Evolutionary conservation across 2,329 filamentous ascomycete species (phyloP), one percentile per base, ranked within the genome.

Genomic region (Sporothrix luriei): DNA sequence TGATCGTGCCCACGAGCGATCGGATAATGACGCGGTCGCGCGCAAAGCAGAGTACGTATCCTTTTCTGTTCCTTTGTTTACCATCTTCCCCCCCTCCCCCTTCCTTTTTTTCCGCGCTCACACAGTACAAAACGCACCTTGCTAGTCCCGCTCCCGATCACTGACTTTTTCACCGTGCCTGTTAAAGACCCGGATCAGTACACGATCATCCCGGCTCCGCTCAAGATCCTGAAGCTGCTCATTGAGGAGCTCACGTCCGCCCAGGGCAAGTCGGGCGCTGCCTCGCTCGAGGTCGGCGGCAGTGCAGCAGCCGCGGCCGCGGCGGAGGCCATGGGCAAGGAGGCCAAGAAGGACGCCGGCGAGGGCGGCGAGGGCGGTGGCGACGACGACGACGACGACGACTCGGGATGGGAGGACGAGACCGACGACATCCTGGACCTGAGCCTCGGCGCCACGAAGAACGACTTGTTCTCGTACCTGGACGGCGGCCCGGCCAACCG

Each of bases 161-260:
- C 61, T 70, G 68, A 73, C 71, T 64, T 70, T 70, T 69, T 68
- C 40, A 78, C 80, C 74, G 79, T 75, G 19, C 69, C 62, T 48
- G 40, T 61, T 70, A 51, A 76, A 91, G 89, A 94, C 77, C 95
- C 95, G 19, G 94, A 97, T 77, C 90, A 91, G 78, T 98, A 90
- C 82, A 97, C 93, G 6, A 88, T 91, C 71, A 88, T 99, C 70
- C 88, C 94, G 0, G 94, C 94, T 0, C 90, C 92, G 1, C 85
- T 99, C 76, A 99, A 99, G 82, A 97, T 99, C 71, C 82, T 98
- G 80, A 99, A 99, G 83, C 90, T 98, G 4, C 87, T 99, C 10
- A 90, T 98, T 61, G 93, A 97, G 77, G 95, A 99, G 80, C 87
- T 99, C 3, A 84, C 91, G 6, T 93, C 92, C 0, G 92, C 93